Evolutionary conservation across 2,329 filamentous ascomycete species (phyloP), one percentile per base, ranked within the genome.

Genomic region (Ophioceras dolichostomum): DNA sequence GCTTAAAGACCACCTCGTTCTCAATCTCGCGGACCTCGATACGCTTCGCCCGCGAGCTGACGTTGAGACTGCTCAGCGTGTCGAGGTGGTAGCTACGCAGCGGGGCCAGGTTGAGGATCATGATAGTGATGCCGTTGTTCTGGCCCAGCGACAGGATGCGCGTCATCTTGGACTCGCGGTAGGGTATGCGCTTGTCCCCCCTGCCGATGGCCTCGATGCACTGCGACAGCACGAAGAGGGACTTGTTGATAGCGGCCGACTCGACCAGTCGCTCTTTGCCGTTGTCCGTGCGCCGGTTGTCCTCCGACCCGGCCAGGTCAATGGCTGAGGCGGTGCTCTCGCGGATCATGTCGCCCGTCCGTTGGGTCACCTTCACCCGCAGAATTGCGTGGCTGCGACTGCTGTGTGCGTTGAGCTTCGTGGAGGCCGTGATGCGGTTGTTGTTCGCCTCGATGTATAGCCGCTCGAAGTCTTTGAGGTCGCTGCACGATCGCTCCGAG

Each of bases 161-260:
- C 1, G 91, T 96, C 89, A 96, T 95, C 65, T 96, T 95, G 38
- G 83, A 91, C 55, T 95, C 89, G 39, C 89, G 73, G 56, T 94
- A 96, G 0, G 91, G 89, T 50, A 96, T 89, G 24, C 89, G 76
- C 48, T 70, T 73, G 54, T 80, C 76, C 22, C 75, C 74, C 18
- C 74, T 66, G 1, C 82, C 83, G 53, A 96, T 96, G 39, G 89
- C 89, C 54, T 96, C 89, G 37, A 96, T 89, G 50, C 89, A 96
- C 56, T 94, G 87, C 31, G 86, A 89, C 34, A 96, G 64, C 14
- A 95, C 88, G 51, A 96, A 96, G 6, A 96, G 68, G 45, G 85
- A 93, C 64, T 95, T 96, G 70, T 96, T 96, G 66, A 96, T 96
- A 51, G 85, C 89, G 0, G 89, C 87, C 28, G 87, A 94, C 59